Evolutionary conservation across 768 basidiomycete species (phyloP), one percentile per base, ranked within the genome.

Genomic region (Tulasnella sp.): DNA sequence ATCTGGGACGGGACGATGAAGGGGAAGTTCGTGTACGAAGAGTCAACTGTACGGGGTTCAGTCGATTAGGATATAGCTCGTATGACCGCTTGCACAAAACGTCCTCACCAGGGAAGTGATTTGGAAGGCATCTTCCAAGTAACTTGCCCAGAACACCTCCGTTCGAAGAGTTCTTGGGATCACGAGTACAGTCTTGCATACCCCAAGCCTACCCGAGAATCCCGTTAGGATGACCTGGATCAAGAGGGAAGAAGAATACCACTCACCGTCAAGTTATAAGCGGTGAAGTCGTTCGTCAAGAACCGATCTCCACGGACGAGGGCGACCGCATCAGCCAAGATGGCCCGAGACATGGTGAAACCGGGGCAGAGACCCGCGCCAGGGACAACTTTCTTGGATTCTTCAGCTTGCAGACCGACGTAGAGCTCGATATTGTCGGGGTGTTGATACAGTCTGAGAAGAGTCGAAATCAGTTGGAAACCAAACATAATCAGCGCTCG

Each of bases 311-410:
- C 93, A 73, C 93, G 90, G 69, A 92, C 93, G 74, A 95, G 88
- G 15, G 93, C 92, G 75, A 94, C 91, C 37, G 93, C 93, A 80
- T 95, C 93, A 7, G 85, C 89, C 40, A 95, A 88, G 79, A 95
- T 95, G 9, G 93, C 93, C 39, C 93, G 89, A 79, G 91, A 91
- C 80, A 93, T 88, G 12, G 93, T 95, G 83, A 79, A 89, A 22
- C 92, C 90, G 78, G 93, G 93, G 83, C 93, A 95, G 74, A 95
- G 87, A 75, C 93, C 93, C 73, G 93, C 91, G 71, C 93, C 93
- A 0, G 90, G 89, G 29, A 90, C 86, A 45, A 93, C 84, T 15
- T 89, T 90, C 81, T 94, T 95, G 1, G 89, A 84, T 77, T 91
- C 89, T 80, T 93, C 92, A 0, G 92, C 93, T 79, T 93, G 91